Base-by-base conservation (phyloP, 1,139 yeast genomes). In the Zygosaccharomyces sapae region DNA sequence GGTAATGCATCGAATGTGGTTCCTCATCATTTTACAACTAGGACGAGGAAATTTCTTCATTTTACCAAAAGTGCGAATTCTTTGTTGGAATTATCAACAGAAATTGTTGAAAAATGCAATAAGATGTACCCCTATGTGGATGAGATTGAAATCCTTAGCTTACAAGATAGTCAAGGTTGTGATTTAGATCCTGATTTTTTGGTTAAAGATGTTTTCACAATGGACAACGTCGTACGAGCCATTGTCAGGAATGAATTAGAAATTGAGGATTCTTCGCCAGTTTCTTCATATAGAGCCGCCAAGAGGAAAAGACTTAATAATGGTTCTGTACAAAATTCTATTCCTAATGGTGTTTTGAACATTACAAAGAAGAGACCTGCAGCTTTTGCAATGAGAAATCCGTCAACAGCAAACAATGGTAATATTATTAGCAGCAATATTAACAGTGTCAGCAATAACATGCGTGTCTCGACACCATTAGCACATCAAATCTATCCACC, bases 171-270 rank as follows among this genome's bases (percentile, higher is more conserved):
- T 22, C 75, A 79, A 50, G 74, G 74, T 51, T 83, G 88, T 57
- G 94, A 86, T 60, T 68, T 86, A 54, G 94, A 85, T 61, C 87
- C 88, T 0, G 92, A 84, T 48, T 85, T 80, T 54, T 53, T 64
- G 5, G 82, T 80, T 0, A 73, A 74, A 5, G 86, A 83, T 54
- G 81, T 83, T 6, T 82, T 85, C 58, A 69, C 73, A 24, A 53
- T 51, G 8, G 80, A 77, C 35, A 81, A 77, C 50, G 65, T 76
- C 3, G 70, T 84, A 25, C 69, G 83, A 44, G 81, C 82, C 1
- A 58, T 81, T 9, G 70, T 80, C n/a, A 66, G 67, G 29, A 71
- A 71, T 48, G 75, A 72, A 41, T 50, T 66, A 33, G 57, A 55
- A 16, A 44, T 63, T 0, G 52, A 50, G 37, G 52, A 49, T 16